Evolutionary conservation across 2,329 filamentous ascomycete species (phyloP).

Genomic region (Aureobasidium melanogenum): DNA sequence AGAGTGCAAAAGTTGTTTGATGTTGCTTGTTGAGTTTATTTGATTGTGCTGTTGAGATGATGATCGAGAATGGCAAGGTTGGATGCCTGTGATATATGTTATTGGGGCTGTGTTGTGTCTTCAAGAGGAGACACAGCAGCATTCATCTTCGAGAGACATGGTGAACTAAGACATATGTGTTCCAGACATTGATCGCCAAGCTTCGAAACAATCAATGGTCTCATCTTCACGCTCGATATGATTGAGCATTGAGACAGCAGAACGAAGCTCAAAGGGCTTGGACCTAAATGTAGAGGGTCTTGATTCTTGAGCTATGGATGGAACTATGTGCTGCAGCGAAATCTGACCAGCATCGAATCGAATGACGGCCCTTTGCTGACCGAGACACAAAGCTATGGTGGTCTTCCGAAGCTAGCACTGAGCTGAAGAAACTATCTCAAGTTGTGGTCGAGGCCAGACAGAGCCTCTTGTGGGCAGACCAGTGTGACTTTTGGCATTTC

Average conservation of each 20-base stretch:
- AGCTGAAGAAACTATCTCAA: neutral
- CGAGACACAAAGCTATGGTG: neutral
- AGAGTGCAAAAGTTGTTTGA: no score
- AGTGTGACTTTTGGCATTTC: slow-evolving; percentile 2
- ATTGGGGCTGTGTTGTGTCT: neutral
- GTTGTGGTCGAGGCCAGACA: neutral
- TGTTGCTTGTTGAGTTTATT: no score
- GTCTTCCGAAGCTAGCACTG: neutral
- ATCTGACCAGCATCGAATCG: neutral
- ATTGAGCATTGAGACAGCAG: neutral
- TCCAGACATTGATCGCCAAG: neutral
- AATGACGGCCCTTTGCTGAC: neutral
- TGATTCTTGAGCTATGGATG: neutral
- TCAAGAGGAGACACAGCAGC: neutral
- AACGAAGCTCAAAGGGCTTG: neutral
- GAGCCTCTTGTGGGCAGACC: neutral
- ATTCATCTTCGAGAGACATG: neutral
- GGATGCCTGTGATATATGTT: neutral
- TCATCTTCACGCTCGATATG: neutral
- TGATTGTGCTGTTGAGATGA: neutral
- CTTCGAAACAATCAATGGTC: neutral
- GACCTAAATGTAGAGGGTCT: neutral
- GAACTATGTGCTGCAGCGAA: neutral
- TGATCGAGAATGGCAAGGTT: neutral
- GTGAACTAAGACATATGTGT: neutral